phyloP scores from a whole-genome alignment of 768 basidiomycete genomes.

The Tulasnella sp. region DNA sequence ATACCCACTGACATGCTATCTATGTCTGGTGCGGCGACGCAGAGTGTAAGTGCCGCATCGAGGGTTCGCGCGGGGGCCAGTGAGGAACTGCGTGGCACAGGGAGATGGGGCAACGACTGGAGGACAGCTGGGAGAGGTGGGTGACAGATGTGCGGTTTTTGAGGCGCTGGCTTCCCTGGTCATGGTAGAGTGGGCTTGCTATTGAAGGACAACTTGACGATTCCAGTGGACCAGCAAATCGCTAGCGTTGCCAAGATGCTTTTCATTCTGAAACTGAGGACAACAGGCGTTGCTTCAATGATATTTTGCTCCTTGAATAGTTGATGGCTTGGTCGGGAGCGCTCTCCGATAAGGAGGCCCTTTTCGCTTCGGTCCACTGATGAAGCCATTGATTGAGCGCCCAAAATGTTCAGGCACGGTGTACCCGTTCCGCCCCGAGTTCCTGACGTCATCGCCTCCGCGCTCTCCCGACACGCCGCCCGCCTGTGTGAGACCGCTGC shows the following conservation, averaged over 20 bases:
- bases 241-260: not conserved
- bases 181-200: too few species aligned
- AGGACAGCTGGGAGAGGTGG: constrained; percentile 21
- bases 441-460: too few species aligned
- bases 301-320: not conserved
- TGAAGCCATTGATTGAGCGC: not conserved
- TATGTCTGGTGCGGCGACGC: constrained; percentile 42
- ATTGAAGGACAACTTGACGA: not conserved
- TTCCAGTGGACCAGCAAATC: not conserved
- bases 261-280: not conserved
- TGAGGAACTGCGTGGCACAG: not conserved
- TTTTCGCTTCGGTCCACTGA: not conserved
- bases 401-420: too few species aligned
- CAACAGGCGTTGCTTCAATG: not conserved
- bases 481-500: too few species aligned
- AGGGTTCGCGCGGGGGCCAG: constrained; percentile 3
- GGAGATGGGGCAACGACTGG: not conserved
- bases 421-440: too few species aligned
- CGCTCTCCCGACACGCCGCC: too few species aligned
- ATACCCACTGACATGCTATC: constrained; percentile 58
- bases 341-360: not conserved
- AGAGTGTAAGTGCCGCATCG: constrained; percentile 3
- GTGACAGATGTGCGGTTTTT: too few species aligned
- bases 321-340: not conserved
- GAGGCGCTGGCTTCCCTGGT: too few species aligned